phyloP scores from a whole-genome alignment of 148 eudicot species.

The Gaultheria prostrata region DNA sequence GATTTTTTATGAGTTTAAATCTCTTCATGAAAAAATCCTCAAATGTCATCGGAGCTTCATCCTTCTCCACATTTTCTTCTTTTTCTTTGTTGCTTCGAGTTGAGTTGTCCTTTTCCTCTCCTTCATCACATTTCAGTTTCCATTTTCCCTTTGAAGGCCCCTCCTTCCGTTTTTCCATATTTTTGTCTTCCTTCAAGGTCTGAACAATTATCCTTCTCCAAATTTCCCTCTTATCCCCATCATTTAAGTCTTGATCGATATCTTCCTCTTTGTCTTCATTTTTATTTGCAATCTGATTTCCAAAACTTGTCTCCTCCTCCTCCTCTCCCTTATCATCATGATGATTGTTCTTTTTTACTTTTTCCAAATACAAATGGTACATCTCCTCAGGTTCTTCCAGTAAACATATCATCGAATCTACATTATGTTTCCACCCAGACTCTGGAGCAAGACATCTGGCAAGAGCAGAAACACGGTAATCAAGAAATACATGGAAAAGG shows the following conservation, averaged over 20 bases:
- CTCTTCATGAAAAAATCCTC: slow-evolving; percentile 36
- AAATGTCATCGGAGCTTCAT: slow-evolving; percentile 21
- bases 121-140: not conserved
- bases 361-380: slow-evolving; percentile 35
- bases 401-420: slow-evolving; percentile 17
- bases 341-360: not conserved
- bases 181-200: slow-evolving; percentile 18
- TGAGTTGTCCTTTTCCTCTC: not conserved
- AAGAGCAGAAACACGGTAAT: slow-evolving; percentile 36
- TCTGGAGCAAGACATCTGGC: slow-evolving; percentile 32
- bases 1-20: slow-evolving; percentile 19
- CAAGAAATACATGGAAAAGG: slow-evolving; percentile 46
- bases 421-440: slow-evolving; percentile 42
- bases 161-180: slow-evolving; percentile 3
- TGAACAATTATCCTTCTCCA: slow-evolving; percentile 22
- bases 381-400: slow-evolving; percentile 40
- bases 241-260: not conserved
- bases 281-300: not conserved
- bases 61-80: not conserved
- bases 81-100: not conserved
- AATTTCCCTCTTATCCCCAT: not conserved
- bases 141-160: not conserved
- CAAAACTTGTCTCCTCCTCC: not conserved
- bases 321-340: not conserved
- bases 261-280: not conserved